These are phyloP conservation scores for Acanthamoeba lenticulata DNA, from an alignment of 208 protist genomes.

Conservation along the genomic window DNA sequence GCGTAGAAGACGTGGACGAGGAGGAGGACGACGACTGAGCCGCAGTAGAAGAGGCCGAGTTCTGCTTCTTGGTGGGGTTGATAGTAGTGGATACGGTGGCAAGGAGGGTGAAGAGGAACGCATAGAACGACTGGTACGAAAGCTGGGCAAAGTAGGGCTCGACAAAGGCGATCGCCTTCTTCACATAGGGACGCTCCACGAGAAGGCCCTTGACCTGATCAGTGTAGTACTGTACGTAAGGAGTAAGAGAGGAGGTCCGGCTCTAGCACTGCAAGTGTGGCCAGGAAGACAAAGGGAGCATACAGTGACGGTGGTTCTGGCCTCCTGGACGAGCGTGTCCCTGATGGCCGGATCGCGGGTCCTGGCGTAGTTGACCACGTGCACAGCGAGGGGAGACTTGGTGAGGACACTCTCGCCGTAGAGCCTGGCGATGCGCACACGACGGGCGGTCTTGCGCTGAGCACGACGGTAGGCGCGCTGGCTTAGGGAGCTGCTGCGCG, in stretches of 20 bases:
- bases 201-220: not conserved
- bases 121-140: not conserved
- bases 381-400: not conserved
- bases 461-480: not conserved
- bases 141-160: not conserved
- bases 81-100: not conserved
- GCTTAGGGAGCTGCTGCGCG: not conserved
- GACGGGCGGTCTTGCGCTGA: not conserved
- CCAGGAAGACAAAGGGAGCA: too few relatives aligned
- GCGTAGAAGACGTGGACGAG: not conserved
- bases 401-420: not conserved
- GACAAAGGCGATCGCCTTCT: not conserved
- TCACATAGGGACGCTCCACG: not conserved
- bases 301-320: not conserved
- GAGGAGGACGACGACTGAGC: not conserved
- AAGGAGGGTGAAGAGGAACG: not conserved
- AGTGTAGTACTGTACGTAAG: not conserved
- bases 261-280: too few relatives aligned
- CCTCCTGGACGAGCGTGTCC: not conserved
- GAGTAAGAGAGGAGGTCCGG: too few relatives aligned
- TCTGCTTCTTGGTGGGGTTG: not conserved
- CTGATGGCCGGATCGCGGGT: not conserved
- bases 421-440: not conserved
- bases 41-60: not conserved
- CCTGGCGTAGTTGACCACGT: not conserved